Conservation (phyloP, 441 rosid genomes). For the Corymbia citriodora region DNA sequence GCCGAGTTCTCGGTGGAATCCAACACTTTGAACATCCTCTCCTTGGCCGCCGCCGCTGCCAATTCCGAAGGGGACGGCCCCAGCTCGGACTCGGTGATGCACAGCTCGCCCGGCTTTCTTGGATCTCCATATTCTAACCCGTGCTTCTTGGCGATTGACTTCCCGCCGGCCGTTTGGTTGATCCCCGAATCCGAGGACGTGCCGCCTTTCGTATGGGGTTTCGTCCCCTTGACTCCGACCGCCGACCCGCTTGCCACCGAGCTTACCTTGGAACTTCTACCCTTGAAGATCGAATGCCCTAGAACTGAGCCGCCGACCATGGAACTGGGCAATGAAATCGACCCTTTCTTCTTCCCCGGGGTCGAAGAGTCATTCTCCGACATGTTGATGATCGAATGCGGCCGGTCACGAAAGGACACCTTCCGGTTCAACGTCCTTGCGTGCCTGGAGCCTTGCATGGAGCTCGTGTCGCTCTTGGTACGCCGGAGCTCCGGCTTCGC, state of each 20-base stretch:
- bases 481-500: slow-evolving; percentile 51
- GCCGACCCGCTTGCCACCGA: slow-evolving; percentile 10
- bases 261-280: slow-evolving; percentile 4
- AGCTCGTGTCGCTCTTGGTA: slow-evolving; percentile 66
- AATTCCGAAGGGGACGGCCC: slow-evolving; percentile 90
- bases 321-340: background rate
- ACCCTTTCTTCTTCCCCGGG: background rate
- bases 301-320: background rate
- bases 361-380: background rate
- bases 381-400: slow-evolving; percentile 23
- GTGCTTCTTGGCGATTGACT: background rate
- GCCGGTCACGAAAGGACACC: slow-evolving; percentile 2
- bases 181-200: background rate
- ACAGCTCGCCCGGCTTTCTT: slow-evolving; percentile 5
- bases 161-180: background rate
- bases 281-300: background rate
- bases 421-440: background rate
- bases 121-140: slow-evolving; percentile 15
- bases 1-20: slow-evolving; percentile 43
- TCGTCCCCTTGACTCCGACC: background rate
- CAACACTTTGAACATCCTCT: slow-evolving; percentile 1
- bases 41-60: slow-evolving; percentile 41
- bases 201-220: background rate
- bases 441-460: slow-evolving; percentile 25
- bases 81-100: slow-evolving; percentile 53